A percentile compares a stretch with the other conserved stretches of the same genome.
phyloP scores from a whole-genome alignment of 495 filamentous ascomycete species.

The Penicillium atrosanguineum region DNA sequence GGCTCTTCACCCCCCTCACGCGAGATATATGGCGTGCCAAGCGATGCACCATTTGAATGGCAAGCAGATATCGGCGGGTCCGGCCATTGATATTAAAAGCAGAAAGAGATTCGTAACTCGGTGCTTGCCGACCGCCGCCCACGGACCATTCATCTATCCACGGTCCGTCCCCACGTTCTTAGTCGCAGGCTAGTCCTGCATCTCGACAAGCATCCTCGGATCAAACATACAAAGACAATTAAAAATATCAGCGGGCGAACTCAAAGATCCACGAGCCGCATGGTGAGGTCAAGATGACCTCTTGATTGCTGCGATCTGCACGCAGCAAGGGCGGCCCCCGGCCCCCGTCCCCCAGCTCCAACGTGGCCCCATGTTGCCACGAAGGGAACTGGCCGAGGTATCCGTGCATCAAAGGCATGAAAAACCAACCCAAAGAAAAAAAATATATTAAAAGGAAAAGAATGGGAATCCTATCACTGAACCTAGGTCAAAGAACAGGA shows the following conservation, averaged over 20 bases:
- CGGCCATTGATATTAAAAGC: slow-evolving; percentile 2
- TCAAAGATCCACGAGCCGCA: slow-evolving; percentile 1
- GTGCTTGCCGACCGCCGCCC: slow-evolving; percentile 6
- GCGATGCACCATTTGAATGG: not conserved
- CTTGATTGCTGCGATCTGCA: slow-evolving; percentile 10
- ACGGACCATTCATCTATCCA: not conserved
- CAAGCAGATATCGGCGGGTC: not conserved
- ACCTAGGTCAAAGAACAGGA: not conserved
- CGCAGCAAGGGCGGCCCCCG: slow-evolving; percentile 16
- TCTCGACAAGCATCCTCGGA: too few relatives aligned
- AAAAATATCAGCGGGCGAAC: not conserved
- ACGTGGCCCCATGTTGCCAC: slow-evolving; percentile 18
- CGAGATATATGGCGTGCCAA: not conserved
- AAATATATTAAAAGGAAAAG: not conserved
- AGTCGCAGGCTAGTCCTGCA: too few relatives aligned
- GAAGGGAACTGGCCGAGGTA: not conserved
- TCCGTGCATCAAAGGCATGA: not conserved
- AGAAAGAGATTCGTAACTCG: not conserved
- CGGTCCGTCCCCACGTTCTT: not conserved
- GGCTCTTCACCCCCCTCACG: not conserved
- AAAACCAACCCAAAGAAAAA: not conserved
- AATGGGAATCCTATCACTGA: not conserved
- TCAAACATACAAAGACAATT: not conserved
- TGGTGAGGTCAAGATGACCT: slow-evolving; percentile 1
- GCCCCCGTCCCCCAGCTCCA: not conserved